Base-by-base conservation (phyloP, 129 eudicot species). In the Chrysanthemum makinoi region DNA sequence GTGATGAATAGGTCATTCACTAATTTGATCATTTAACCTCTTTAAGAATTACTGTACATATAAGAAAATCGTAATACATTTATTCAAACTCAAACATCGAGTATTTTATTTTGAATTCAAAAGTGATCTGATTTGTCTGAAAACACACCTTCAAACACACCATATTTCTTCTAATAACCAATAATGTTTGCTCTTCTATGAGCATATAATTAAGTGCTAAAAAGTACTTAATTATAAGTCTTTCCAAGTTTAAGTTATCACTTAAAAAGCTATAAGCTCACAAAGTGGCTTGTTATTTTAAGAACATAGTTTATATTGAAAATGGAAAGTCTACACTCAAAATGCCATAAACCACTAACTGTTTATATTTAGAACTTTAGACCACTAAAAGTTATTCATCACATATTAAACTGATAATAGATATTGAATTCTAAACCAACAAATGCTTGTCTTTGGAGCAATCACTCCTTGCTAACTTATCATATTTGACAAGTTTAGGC, bases 361-460 rank as follows among this genome's bases (percentile, higher is more conserved):
- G 60, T 50, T 50, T 50, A 67, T 67, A 48, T 67, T 26, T 67
- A 2, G 6, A 15, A 50, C 16, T 50, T 50, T 50, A 67, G 24
- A 67, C 60, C 72, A 67, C 72, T 26, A 15, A 67, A 67, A 50
- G 20, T 67, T 49, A 7, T 67, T 67, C 15, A 67, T 50, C 50
- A 67, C 8, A 54, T 67, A 50, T 50, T 67, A 66, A 49, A 66
- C 15, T 66, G 20, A 20, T 49, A 50, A 43, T 47, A 44, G 44
- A 15, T 50, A 50, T 50, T 50, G 16, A 46, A 10, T 22, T 66
- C 18, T 20, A 66, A 20, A 47, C 14, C 71, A n/a, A 33, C 71
- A 49, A 67, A 51, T 67, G 72, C 72, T 67, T 50, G 58, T 50
- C 59, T 49, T 67, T 67, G 70, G 70, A 66, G 56, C 70, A 47